Evolutionary conservation across 2,329 filamentous ascomycete genomes (phyloP).

Genomic region (Neofusicoccum laricinum): DNA sequence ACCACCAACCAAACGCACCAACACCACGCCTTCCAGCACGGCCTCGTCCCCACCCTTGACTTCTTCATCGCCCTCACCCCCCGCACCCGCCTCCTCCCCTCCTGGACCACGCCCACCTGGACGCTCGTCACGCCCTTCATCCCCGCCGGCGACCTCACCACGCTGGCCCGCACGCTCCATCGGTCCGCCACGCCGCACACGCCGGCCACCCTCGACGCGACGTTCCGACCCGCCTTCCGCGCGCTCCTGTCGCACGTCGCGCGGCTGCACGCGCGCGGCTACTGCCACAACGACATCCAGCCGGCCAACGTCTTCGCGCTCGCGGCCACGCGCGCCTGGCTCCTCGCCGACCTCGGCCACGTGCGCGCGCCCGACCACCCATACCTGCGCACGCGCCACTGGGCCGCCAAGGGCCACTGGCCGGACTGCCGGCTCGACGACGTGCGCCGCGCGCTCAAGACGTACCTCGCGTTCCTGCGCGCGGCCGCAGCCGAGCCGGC

Average conservation of each 20-base stretch:
- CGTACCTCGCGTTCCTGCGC: constrained; percentile 25
- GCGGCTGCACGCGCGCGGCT: constrained; percentile 28
- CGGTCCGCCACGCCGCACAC: constrained; percentile 5
- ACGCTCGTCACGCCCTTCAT: constrained; percentile 21
- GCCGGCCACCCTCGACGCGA: constrained; percentile 23
- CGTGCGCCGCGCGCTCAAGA: constrained; percentile 28
- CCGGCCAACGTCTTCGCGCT: constrained; percentile 35
- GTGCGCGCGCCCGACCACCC: constrained; percentile 30
- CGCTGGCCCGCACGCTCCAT: neutral
- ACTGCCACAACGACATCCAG: constrained; percentile 40
- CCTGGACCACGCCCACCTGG: constrained; percentile 17
- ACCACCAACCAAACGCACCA: neutral
- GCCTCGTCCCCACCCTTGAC: constrained; percentile 15
- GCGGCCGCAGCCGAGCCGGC: neutral
- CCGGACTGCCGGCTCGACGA: constrained; percentile 31
- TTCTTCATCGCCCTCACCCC: neutral
- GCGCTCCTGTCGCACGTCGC: constrained; percentile 25
- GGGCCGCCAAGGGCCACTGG: constrained; percentile 25
- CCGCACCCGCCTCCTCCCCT: neutral
- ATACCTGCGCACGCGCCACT: constrained; percentile 26
- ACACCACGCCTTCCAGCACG: neutral
- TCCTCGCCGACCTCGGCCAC: constrained; percentile 37
- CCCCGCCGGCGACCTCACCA: constrained; percentile 18
- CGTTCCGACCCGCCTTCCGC: constrained; percentile 30
- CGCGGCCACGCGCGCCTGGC: too few species aligned